These are phyloP conservation scores for Entelexis paramagnoliae DNA, from an alignment of 1,139 yeast genomes.

Conservation along the genomic window DNA sequence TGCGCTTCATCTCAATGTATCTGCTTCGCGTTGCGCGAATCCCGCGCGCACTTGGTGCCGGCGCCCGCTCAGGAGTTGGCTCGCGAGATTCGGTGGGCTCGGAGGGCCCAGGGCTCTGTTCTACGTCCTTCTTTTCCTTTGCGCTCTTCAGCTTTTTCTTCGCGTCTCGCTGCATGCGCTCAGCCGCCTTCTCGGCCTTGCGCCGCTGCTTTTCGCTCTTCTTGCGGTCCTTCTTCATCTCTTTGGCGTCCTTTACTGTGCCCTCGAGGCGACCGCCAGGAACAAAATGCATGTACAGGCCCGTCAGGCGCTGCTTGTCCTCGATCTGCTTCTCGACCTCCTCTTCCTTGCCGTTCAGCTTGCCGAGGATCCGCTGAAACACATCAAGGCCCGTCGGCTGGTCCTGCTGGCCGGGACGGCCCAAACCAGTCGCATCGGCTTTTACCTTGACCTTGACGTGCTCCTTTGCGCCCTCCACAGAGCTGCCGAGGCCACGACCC, in stretches of 20 bases:
- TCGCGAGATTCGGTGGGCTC: constrained; percentile 8
- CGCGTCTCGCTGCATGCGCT: constrained; percentile 23
- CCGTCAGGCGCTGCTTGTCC: constrained; percentile 26
- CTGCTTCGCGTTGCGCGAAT: constrained; percentile 71
- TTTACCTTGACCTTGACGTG: constrained; percentile 76
- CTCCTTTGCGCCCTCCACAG: constrained; percentile 49
- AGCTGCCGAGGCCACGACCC: constrained; percentile 71
- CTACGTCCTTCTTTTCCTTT: neutral
- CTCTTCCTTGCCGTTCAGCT: constrained; percentile 43
- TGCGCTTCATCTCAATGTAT: constrained; percentile 81
- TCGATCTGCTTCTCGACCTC: constrained; percentile 28
- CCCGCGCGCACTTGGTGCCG: constrained; percentile 30
- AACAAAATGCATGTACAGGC: constrained; percentile 67
- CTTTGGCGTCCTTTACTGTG: constrained; percentile 34
- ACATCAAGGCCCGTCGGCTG: constrained; percentile 88
- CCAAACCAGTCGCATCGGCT: constrained; percentile 76
- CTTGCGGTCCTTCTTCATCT: constrained; percentile 27
- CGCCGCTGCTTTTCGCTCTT: constrained; percentile 27
- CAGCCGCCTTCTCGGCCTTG: constrained; percentile 32
- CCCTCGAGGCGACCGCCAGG: constrained; percentile 74
- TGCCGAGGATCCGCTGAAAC: constrained; percentile 80
- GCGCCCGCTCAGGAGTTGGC: constrained; percentile 6
- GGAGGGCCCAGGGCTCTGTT: neutral
- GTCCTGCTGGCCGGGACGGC: constrained; percentile 70
- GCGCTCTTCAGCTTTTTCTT: constrained; percentile 20